Percentiles rank a stretch among this genome's conserved stretches.
Conservation (phyloP, 1,284 basidiomycete species). For the Cryptococcus sp. region DNA sequence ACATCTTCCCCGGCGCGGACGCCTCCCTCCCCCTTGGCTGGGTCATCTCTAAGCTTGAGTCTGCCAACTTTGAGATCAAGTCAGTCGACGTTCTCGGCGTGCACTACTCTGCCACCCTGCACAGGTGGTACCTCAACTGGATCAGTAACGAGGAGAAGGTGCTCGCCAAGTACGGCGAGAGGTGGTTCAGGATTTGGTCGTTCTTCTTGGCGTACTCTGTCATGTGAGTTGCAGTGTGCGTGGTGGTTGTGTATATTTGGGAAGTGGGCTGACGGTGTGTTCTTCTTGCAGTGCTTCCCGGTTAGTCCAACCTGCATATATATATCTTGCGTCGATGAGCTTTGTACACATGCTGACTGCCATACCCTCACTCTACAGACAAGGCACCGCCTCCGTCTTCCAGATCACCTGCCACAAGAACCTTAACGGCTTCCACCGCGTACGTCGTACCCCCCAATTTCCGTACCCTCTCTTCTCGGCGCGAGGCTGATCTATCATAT, state of each 20-base stretch:
- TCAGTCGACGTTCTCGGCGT: conserved; percentile 92
- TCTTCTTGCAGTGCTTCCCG: conserved; percentile 5
- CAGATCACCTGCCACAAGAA: conserved; percentile 97
- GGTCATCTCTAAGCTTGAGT: conserved; percentile 75
- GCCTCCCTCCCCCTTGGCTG: conserved; percentile 92
- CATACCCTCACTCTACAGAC: conserved; percentile 51
- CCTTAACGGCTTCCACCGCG: conserved; percentile 88
- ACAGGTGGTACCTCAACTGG: conserved; percentile 96
- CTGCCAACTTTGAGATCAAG: conserved; percentile 94
- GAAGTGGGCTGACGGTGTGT: not conserved
- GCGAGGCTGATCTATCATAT: no score
- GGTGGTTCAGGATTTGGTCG: conserved; percentile 84
- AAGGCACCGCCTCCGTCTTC: conserved; percentile 85
- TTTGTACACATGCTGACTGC: not conserved
- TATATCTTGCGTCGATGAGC: not conserved
- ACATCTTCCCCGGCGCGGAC: conserved; percentile 97
- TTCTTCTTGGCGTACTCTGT: conserved; percentile 83
- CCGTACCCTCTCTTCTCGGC: no score
- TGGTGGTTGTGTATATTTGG: not conserved
- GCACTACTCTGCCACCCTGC: conserved; percentile 94
- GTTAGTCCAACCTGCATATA: not conserved
- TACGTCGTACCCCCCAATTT: conserved; percentile 26
- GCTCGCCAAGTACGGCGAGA: conserved; percentile 81
- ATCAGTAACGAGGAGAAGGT: conserved; percentile 84
- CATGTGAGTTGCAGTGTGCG: conserved; percentile 51